Base-by-base conservation (phyloP, 2,329 filamentous ascomycete genomes). In the Xylaria sp. region DNA sequence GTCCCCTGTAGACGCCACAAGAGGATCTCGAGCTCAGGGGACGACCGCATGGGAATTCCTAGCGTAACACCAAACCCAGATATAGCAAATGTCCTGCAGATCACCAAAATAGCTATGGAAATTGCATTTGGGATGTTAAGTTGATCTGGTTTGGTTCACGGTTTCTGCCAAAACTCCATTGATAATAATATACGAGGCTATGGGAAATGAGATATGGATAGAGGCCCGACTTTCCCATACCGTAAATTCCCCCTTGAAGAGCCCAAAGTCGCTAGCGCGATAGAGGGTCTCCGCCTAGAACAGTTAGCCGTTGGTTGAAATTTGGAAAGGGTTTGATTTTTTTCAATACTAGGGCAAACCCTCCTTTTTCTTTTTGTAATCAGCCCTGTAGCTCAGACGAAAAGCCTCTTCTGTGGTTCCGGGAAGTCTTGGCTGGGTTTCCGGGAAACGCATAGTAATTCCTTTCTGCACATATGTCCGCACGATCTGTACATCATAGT, bases 351-450 rank as follows among this genome's bases (percentile, higher is more conserved):
- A 32, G 55, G 32, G 25, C 13, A 65, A 21, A 50, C 25, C 48
- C 40, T 35, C 23, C 51, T 21, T 68, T 62, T 68, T 54, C 25
- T 68, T 65, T 65, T 63, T 50, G 47, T 35, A 51, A 65, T 62
- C 65, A 70, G 69, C 69, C 66, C 58, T 70, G 65, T 70, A 54
- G 62, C 59, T 60, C 51, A 32, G 63, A 18, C 21, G 54, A 25
- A 47, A 40, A 54, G 48, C 59, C 59, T 63, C 29, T 37, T 62
- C 51, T 42, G 47, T 47, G 32, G 35, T 25, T 35, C 50, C 40
- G 25, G 64, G 32, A 42, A 32, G 32, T 6, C 50, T 55, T 66
- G 65, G 65, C 65, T 63, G 42, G 60, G 21, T 27, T 55, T 51
- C 37, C 54, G 40, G 44, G 35, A 61, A 47, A 65, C 10, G 60